phyloP scores from a whole-genome alignment of 257 asterid species.

The Eustoma russellianum region DNA sequence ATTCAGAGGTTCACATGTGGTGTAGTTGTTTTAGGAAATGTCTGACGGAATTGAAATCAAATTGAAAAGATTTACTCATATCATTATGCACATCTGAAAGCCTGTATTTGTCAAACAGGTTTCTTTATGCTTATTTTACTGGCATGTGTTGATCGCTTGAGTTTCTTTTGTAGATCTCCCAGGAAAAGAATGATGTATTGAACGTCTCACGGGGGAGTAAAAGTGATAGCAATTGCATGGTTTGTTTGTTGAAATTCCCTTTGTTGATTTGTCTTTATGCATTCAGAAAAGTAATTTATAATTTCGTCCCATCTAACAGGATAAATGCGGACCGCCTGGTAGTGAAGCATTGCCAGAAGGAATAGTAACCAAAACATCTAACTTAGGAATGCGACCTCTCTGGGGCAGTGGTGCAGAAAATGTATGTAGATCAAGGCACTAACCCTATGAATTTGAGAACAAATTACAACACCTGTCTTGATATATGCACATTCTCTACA shows the following conservation, averaged over 20 bases:
- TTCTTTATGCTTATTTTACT: background rate
- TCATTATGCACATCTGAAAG: background rate
- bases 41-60: background rate
- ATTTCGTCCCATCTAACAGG: conserved; percentile 22
- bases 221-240: conserved; percentile 42
- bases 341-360: conserved; percentile 73
- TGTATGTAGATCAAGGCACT: conserved; percentile 15
- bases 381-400: conserved; percentile 61
- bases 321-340: conserved; percentile 54
- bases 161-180: conserved; percentile 19
- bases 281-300: background rate
- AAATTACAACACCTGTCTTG: no score
- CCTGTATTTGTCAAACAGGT: background rate
- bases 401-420: conserved; percentile 39
- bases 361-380: conserved; percentile 51
- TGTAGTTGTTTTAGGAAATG: background rate
- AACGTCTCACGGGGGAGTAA: conserved; percentile 9
- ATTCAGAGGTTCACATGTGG: background rate
- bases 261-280: background rate
- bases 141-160: background rate
- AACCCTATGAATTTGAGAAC: no score
- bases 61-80: background rate
- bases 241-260: conserved; percentile 21
- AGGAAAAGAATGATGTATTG: conserved; percentile 9
- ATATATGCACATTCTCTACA: no score